phyloP scores from a whole-genome alignment of 2,329 filamentous ascomycete genomes.

The Exophiala dermatitidis region DNA sequence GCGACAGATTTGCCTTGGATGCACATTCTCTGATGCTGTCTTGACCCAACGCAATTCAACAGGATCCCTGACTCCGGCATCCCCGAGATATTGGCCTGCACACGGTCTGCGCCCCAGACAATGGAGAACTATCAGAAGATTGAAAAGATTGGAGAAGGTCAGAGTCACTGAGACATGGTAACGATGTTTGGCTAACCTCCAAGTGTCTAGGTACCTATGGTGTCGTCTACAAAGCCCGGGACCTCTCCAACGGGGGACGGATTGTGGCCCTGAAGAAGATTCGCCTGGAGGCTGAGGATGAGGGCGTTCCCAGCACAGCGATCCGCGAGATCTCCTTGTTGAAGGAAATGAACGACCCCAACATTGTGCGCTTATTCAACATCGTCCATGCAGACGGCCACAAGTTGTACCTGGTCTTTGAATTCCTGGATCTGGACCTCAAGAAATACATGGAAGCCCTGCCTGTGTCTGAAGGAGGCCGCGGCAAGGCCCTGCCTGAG shows the following conservation, averaged over 20 bases:
- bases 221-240: constrained; percentile 89
- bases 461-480: constrained; percentile 73
- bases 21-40: background rate
- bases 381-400: constrained; percentile 92
- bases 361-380: constrained; percentile 80
- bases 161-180: constrained; percentile 28
- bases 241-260: constrained; percentile 71
- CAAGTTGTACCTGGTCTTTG: constrained; percentile 88
- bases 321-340: constrained; percentile 91
- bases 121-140: constrained; percentile 98
- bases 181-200: background rate
- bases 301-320: constrained; percentile 84
- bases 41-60: background rate
- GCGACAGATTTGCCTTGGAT: background rate
- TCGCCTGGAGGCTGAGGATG: constrained; percentile 87
- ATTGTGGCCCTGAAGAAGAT: constrained; percentile 96
- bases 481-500: constrained; percentile 77
- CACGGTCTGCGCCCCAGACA: too few species aligned
- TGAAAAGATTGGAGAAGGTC: constrained; percentile 94
- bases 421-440: constrained; percentile 83
- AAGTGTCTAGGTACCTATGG: constrained; percentile 73
- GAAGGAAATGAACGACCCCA: constrained; percentile 89
- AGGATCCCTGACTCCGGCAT: background rate
- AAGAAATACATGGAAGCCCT: constrained; percentile 96
- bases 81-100: too few species aligned